Conservation (phyloP, 1,139 yeast genomes). For the Taiozyma sp. region DNA sequence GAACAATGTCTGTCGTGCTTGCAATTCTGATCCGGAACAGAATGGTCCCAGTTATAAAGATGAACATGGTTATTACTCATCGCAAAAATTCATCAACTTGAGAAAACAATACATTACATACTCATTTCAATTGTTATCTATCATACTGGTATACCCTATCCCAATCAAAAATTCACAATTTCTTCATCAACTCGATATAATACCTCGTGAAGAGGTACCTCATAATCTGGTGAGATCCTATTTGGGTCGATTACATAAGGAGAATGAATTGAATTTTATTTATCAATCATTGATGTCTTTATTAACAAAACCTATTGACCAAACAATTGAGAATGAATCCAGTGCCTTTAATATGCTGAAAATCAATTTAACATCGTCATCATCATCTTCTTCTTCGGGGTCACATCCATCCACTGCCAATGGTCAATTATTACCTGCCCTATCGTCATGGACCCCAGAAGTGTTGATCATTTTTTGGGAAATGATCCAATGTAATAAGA, state of each 20-base stretch:
- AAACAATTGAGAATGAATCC: constrained; percentile 31
- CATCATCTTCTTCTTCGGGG: constrained; percentile 8
- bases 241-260: constrained; percentile 48
- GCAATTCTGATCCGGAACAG: constrained; percentile 24
- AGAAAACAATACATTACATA: constrained; percentile 50
- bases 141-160: constrained; percentile 60
- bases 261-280: constrained; percentile 45
- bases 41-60: constrained; percentile 17
- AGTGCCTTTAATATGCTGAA: constrained; percentile 28
- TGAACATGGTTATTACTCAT: not conserved
- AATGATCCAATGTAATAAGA: constrained; percentile 62
- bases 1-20: constrained; percentile 47
- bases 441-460: constrained; percentile 52
- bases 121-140: constrained; percentile 55
- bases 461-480: constrained; percentile 68
- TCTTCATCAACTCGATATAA: constrained; percentile 33
- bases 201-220: constrained; percentile 28
- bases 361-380: constrained; percentile 9
- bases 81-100: constrained; percentile 16
- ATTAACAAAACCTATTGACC: constrained; percentile 40
- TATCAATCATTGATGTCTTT: constrained; percentile 42
- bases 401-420: constrained; percentile 3
- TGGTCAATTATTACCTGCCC: constrained; percentile 23
- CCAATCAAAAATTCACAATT: constrained; percentile 46
- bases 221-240: constrained; percentile 46